Percentiles rank a stretch among this genome's conserved stretches.
phyloP scores from a whole-genome alignment of 805 yeast genomes.

The Hanseniaspora pseudoguilliermondii region DNA sequence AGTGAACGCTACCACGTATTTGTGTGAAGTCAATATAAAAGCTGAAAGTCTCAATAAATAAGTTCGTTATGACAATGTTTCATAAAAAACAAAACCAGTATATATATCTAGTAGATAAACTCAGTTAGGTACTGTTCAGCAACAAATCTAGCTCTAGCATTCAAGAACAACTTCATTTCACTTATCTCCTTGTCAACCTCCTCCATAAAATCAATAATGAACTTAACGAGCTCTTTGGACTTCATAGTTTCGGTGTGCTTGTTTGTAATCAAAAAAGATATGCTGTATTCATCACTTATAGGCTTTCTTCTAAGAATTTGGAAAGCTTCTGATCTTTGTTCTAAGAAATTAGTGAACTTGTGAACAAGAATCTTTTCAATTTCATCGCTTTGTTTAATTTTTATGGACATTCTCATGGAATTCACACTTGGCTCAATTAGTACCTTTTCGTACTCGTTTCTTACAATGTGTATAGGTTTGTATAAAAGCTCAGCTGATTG shows the following conservation, averaged over 20 bases:
- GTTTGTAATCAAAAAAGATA: conserved; percentile 84
- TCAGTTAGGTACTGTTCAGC: conserved; percentile 93
- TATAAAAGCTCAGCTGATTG: conserved; percentile 73
- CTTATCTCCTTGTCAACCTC: conserved; percentile 97
- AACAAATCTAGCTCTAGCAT: conserved; percentile 93
- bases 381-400: conserved; percentile 95
- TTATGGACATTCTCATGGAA: conserved; percentile 78
- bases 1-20: neutral
- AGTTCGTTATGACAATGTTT: too few relatives aligned
- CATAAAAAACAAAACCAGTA: neutral
- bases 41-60: too few relatives aligned
- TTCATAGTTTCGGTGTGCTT: conserved; percentile 92
- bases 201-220: conserved; percentile 96
- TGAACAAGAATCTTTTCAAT: conserved; percentile 89
- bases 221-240: conserved; percentile 88
- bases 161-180: conserved; percentile 92
- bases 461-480: conserved; percentile 78
- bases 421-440: conserved; percentile 89
- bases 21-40: too few relatives aligned
- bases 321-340: conserved; percentile 91
- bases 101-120: conserved; percentile 42
- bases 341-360: conserved; percentile 84
- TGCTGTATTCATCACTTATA: conserved; percentile 69
- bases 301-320: conserved; percentile 85
- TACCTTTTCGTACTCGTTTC: conserved; percentile 88